phyloP scores from a whole-genome alignment of 176 grass and related monocot genomes.

The Oryza rufipogon region DNA sequence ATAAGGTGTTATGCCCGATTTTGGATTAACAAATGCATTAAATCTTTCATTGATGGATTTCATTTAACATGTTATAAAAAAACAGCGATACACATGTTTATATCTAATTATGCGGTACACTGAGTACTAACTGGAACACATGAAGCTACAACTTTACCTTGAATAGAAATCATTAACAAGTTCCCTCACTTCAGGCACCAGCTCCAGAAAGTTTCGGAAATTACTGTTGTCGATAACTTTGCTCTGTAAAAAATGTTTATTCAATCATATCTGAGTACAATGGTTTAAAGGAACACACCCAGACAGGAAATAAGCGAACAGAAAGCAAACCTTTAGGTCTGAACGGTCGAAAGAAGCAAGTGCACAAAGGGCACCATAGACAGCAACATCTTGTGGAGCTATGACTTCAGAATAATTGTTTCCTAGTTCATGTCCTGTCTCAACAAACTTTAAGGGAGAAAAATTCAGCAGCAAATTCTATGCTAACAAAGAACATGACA shows the following conservation, averaged over 20 bases:
- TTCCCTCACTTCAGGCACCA: conserved; percentile 97
- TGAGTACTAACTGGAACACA: conserved; percentile 17
- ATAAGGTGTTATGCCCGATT: neutral
- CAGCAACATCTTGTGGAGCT: conserved; percentile 94
- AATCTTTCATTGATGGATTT: neutral
- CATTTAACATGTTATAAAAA: neutral
- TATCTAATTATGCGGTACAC: neutral
- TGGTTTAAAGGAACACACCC: neutral
- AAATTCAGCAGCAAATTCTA: conserved; percentile 7
- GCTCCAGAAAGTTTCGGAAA: conserved; percentile 96
- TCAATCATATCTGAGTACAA: conserved; percentile 20
- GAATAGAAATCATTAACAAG: conserved; percentile 98
- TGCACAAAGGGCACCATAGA: conserved; percentile 93
- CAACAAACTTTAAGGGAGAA: conserved; percentile 66
- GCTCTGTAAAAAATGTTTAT: conserved; percentile 54
- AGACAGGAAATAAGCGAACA: neutral
- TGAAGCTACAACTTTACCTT: conserved; percentile 56
- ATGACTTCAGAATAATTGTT: conserved; percentile 93
- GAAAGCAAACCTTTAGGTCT: conserved; percentile 85
- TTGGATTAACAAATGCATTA: neutral
- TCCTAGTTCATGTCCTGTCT: conserved; percentile 90
- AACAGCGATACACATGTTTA: neutral
- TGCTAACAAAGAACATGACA: neutral
- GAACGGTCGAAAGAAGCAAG: conserved; percentile 98
- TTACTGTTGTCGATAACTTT: conserved; percentile 95